These are phyloP conservation scores for Entomortierella beljakovae DNA, from an alignment of 192 early-diverging fungal species.

Conservation along the genomic window DNA sequence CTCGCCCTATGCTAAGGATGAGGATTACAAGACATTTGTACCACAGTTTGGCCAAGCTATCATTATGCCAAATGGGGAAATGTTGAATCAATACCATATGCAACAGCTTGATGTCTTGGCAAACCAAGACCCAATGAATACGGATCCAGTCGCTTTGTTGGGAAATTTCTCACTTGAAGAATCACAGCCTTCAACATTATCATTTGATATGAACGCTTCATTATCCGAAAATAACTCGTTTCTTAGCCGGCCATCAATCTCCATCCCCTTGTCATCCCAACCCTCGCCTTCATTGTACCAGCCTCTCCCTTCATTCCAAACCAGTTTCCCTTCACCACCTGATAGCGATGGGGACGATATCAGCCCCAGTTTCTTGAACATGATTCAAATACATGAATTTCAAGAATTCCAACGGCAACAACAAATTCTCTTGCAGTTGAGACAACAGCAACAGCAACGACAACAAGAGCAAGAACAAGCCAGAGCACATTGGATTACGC, in stretches of 20 bases:
- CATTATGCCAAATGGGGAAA: not conserved
- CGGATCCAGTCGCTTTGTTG: constrained; percentile 22
- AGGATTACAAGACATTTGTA: constrained; percentile 22
- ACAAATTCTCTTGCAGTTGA: not conserved
- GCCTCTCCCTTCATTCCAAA: not conserved
- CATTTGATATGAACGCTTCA: not conserved
- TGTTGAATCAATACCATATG: constrained; percentile 1
- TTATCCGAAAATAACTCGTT: not conserved
- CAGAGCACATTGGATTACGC: no score
- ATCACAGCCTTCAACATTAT: constrained; percentile 13
- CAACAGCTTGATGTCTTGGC: not conserved
- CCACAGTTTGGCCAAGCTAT: constrained; percentile 28
- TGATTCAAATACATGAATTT: constrained; percentile 25
- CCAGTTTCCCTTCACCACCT: constrained; percentile 1
- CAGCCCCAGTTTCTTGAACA: constrained; percentile 25
- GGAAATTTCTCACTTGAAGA: constrained; percentile 41
- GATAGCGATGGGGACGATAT: not conserved
- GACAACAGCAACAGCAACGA: constrained; percentile 16
- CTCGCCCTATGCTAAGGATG: constrained; percentile 44
- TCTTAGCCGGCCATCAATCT: constrained; percentile 19
- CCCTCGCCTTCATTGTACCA: not conserved
- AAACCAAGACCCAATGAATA: constrained; percentile 13
- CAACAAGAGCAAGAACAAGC: no score
- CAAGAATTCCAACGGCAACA: constrained; percentile 29
- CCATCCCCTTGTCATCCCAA: constrained; percentile 9